Conservation (phyloP, 78 protist genomes). For the Ministeria vibrans region DNA sequence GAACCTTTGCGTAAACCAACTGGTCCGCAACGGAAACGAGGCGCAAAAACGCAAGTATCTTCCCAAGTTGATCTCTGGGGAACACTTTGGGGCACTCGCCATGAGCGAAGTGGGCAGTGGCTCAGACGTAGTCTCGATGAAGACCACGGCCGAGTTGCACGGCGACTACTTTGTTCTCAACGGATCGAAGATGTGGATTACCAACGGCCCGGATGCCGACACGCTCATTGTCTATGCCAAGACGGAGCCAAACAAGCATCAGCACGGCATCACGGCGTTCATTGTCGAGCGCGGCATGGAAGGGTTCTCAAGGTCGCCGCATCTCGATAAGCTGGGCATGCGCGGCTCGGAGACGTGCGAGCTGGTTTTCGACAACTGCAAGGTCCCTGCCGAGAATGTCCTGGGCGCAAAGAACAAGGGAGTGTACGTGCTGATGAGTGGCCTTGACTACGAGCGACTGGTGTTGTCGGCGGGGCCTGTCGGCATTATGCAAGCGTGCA, state of each 20-base stretch:
- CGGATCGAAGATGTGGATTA: constrained; percentile 88
- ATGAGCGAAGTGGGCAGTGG: constrained; percentile 90
- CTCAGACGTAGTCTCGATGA: constrained; percentile 88
- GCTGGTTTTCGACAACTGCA: constrained; percentile 35
- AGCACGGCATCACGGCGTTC: constrained; percentile 90
- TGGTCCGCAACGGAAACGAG: constrained; percentile 80
- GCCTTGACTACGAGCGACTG: constrained; percentile 81
- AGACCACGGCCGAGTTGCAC: constrained; percentile 49
- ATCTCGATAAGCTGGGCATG: constrained; percentile 93
- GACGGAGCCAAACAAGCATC: constrained; percentile 52
- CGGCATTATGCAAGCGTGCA: constrained; percentile 77
- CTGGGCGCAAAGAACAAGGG: constrained; percentile 69
- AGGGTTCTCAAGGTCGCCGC: constrained; percentile 80
- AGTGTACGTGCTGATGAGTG: constrained; percentile 81
- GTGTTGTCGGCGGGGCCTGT: constrained; percentile 85
- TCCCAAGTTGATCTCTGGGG: constrained; percentile 78
- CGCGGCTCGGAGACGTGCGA: constrained; percentile 91
- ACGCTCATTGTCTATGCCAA: constrained; percentile 84
- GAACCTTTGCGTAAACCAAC: constrained; percentile 84
- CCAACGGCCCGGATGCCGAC: constrained; percentile 84
- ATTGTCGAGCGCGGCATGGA: constrained; percentile 63
- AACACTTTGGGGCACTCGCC: constrained; percentile 85
- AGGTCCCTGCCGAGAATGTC: constrained; percentile 68
- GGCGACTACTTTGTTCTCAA: constrained; percentile 73
- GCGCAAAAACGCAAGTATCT: constrained; percentile 71